These are phyloP conservation scores for Tylopilus sp. DNA, from an alignment of 768 basidiomycete species.

Conservation along the genomic window DNA sequence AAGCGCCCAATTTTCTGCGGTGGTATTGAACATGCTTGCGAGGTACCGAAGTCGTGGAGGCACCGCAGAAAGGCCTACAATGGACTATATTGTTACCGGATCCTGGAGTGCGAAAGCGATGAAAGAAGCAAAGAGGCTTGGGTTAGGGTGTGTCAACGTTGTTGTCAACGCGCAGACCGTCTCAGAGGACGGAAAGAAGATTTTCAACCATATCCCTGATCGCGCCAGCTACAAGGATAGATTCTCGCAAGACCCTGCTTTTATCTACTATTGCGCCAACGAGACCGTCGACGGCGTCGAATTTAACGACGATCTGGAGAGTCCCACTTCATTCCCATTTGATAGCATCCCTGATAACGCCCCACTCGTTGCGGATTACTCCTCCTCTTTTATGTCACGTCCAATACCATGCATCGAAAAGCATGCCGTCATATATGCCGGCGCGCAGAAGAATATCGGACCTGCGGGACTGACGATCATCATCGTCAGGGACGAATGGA, in stretches of 20 bases:
- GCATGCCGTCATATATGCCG: constrained; percentile 94
- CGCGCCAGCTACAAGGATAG: constrained; percentile 55
- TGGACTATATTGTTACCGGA: constrained; percentile 93
- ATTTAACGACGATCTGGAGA: constrained; percentile 58
- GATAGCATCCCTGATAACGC: constrained; percentile 54
- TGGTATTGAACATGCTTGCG: constrained; percentile 88
- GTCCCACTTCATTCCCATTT: constrained; percentile 77
- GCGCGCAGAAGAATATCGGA: constrained; percentile 97
- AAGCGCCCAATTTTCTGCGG: constrained; percentile 85
- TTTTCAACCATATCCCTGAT: constrained; percentile 78
- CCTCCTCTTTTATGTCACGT: constrained; percentile 94
- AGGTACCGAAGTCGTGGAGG: constrained; percentile 72
- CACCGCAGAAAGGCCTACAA: constrained; percentile 49
- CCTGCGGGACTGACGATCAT: constrained; percentile 91
- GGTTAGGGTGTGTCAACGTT: constrained; percentile 56
- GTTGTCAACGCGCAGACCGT: constrained; percentile 65
- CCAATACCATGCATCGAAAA: constrained; percentile 84
- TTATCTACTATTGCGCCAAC: constrained; percentile 99
- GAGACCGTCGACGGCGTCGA: constrained; percentile 97
- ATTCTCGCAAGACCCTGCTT: constrained; percentile 78
- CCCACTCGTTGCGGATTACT: constrained; percentile 95
- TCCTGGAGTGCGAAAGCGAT: constrained; percentile 87
- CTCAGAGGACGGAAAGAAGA: constrained; percentile 58
- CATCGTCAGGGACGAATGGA: constrained; percentile 92
- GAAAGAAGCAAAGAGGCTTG: constrained; percentile 76